Evolutionary conservation across 306 rosid genomes (phyloP).

Genomic region (Vigna angularis): DNA sequence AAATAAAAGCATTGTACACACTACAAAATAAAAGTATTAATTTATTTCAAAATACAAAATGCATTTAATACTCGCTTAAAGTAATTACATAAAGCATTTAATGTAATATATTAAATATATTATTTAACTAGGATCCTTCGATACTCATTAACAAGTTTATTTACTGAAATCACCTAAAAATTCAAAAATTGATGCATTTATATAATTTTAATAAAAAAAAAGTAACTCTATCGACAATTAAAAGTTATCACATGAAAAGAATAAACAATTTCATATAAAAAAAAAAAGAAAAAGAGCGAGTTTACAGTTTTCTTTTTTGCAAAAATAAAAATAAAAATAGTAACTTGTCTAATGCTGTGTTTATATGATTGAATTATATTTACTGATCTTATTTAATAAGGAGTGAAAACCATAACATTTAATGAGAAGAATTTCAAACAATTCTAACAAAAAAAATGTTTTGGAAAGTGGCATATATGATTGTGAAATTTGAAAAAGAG

Average conservation of each 20-base stretch:
- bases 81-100: neutral
- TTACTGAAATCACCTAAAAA: neutral
- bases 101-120: neutral
- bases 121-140: neutral
- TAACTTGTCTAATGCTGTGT: neutral
- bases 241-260: conserved; percentile 19
- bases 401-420: neutral
- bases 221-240: neutral
- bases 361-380: neutral
- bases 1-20: neutral
- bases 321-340: neutral
- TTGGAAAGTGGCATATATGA: neutral
- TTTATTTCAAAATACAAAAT: neutral
- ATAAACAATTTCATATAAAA: neutral
- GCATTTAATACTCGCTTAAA: neutral
- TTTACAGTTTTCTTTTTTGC: too few relatives aligned
- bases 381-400: neutral
- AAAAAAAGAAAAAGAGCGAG: neutral
- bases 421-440: neutral
- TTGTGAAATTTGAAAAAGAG: conserved; percentile 9
- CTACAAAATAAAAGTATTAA: neutral
- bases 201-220: neutral
- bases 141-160: neutral
- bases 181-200: neutral
- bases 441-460: neutral